Evolutionary conservation across 768 basidiomycete species (phyloP).

Genomic region (Suillus ampliporus): DNA sequence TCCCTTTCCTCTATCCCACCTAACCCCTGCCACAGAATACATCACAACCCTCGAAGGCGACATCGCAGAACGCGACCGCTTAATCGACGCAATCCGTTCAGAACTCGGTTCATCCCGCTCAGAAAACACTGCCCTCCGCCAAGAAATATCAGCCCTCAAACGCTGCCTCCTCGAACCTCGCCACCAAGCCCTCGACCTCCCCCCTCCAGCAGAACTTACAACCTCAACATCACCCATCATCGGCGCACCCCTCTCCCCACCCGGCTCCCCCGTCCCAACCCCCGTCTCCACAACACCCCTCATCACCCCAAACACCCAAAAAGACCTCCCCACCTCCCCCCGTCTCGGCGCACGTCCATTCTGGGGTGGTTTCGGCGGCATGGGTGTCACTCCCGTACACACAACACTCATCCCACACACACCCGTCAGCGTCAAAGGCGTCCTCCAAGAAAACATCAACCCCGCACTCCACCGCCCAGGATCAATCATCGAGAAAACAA

Average conservation of each 20-base stretch:
- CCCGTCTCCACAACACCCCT: constrained; percentile 31
- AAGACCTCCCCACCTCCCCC: constrained; percentile 73
- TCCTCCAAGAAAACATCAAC: constrained; percentile 31
- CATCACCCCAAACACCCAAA: constrained; percentile 74
- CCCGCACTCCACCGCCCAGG: constrained; percentile 29
- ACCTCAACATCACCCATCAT: constrained; percentile 45
- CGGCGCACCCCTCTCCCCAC: constrained; percentile 4
- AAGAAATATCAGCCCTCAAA: constrained; percentile 78
- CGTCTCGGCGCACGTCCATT: constrained; percentile 58
- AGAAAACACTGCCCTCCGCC: constrained; percentile 84
- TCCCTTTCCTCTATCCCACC: not conserved
- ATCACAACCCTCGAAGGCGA: constrained; percentile 93
- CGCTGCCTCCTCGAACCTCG: constrained; percentile 74
- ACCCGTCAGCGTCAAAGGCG: constrained; percentile 36
- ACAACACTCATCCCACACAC: constrained; percentile 82
- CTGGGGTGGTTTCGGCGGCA: constrained; percentile 81
- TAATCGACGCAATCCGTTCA: constrained; percentile 85
- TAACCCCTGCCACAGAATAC: constrained; percentile 66
- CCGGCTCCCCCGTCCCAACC: constrained; percentile 29
- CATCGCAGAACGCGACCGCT: constrained; percentile 88
- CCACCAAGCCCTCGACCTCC: constrained; percentile 50
- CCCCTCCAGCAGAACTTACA: constrained; percentile 51
- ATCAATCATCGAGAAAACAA: constrained; percentile 37
- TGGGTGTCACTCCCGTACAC: constrained; percentile 85
- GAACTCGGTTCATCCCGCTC: constrained; percentile 81